phyloP scores from a whole-genome alignment of 306 rosid genomes.

The Cucurbita ficifolia region DNA sequence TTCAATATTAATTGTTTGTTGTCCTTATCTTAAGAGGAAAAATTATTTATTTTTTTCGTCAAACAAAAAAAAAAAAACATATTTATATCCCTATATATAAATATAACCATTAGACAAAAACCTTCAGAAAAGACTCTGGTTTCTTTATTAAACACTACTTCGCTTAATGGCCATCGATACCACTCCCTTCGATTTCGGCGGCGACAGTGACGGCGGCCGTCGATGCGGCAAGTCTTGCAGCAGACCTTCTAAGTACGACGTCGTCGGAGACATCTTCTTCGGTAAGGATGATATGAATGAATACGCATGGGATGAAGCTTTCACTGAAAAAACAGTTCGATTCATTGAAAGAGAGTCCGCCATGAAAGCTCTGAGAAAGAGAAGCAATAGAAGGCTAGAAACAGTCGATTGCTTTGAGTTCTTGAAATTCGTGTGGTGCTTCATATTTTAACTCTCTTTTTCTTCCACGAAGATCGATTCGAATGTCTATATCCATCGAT shows the following conservation, averaged over 20 bases:
- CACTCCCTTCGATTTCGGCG: background rate
- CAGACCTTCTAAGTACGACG: background rate
- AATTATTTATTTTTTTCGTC: background rate
- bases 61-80: background rate
- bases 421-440: constrained; percentile 6
- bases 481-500: background rate
- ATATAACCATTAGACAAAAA: background rate
- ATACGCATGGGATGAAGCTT: background rate
- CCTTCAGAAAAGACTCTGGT: background rate
- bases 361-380: background rate
- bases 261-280: constrained; percentile 16
- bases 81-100: background rate
- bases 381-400: background rate
- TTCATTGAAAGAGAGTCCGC: constrained; percentile 13
- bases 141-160: background rate
- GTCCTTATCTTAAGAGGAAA: background rate
- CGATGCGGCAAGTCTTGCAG: background rate
- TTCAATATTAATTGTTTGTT: too few relatives aligned
- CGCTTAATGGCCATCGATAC: background rate
- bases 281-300: constrained; percentile 21
- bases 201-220: background rate
- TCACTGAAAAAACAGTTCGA: constrained; percentile 18
- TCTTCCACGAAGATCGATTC: background rate
- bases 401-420: constrained; percentile 12
- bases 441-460: background rate